Conservation (phyloP, 164 flowering plant species). For the Pachysandra terminalis region DNA sequence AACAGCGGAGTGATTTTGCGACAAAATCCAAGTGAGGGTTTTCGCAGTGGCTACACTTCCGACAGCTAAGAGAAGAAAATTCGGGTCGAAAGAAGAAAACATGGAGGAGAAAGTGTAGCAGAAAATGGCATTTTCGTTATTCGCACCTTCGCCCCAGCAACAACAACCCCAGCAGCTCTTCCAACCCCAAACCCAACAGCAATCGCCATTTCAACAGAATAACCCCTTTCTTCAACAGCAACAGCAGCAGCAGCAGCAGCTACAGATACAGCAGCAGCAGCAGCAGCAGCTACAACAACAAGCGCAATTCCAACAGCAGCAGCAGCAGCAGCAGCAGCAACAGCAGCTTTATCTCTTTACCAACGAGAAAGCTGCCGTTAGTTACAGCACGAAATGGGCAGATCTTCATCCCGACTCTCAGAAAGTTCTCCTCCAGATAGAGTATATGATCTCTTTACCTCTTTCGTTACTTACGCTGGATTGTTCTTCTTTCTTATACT, state of each 20-base stretch:
- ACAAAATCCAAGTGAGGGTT: too few relatives aligned
- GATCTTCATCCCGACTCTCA: conserved; percentile 98
- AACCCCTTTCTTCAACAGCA: conserved; percentile 21
- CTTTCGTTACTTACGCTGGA: neutral
- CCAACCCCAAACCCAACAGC: conserved; percentile 26
- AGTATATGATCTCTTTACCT: conserved; percentile 34
- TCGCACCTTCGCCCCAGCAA: conserved; percentile 29
- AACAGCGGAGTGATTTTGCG: too few relatives aligned
- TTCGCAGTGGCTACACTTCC: too few relatives aligned
- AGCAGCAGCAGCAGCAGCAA: conserved; percentile 64
- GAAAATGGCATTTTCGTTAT: conserved; percentile 24
- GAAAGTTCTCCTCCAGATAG: conserved; percentile 79
- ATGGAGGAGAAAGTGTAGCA: neutral
- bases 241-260: conserved; percentile 26
- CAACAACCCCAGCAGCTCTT: conserved; percentile 27
- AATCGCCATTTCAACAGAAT: conserved; percentile 21
- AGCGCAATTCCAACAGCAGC: conserved; percentile 37
- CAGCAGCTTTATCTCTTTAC: conserved; percentile 68
- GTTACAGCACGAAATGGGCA: conserved; percentile 83
- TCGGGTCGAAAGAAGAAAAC: too few relatives aligned
- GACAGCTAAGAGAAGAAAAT: too few relatives aligned
- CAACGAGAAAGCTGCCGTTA: conserved; percentile 79
- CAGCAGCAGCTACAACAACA: conserved; percentile 39
- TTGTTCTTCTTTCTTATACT: neutral
- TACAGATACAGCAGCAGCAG: conserved; percentile 26